Base-by-base conservation (phyloP, 352 stramenopile species). In the Phytophthora uliginosa region DNA sequence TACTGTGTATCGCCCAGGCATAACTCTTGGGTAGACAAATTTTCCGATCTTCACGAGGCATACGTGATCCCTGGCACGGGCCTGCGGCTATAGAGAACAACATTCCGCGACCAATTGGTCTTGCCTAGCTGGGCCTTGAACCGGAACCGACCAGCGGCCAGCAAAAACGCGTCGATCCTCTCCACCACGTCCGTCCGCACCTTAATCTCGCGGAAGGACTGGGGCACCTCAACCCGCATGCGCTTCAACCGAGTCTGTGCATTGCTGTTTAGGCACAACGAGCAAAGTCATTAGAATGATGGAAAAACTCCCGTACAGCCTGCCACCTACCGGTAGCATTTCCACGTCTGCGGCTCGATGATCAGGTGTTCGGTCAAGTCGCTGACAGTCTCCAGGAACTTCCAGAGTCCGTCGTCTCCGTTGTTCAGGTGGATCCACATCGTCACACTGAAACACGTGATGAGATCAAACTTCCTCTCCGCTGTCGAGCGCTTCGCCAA, bases 391-490 rank as follows among this genome's bases (percentile, higher is more conserved):
- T 92, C 84, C 13, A 96, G 71, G 66, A 94, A 94, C 36, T 78
- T 80, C 78, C 83, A 90, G 8, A 96, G 74, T 2, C 89, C 89
- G 28, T 94, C 86, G 66, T 96, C 89, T 62, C 89, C 88, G 62
- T 96, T 84, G 62, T 96, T 95, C 28, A 96, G 60, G 60, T 96
- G 89, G 63, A 96, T 95, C 89, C 89, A 96, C 89, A 96, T 96
- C 10, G 88, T 95, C 53, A 96, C 83, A 48, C 89, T 95, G 54
- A 95, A 96, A 66, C 85, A 89, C 62, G 88, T 93, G 48, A 95
- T 71, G 3, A 96, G 72, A 61, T 91, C 77, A 59, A 95, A 95
- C 54, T 77, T 82, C n/a, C 71, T 67, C 53, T 82, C 60, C 4
- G 59, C 51, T 51, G 68, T 66, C 45, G 72, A 56, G n/a, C 74